phyloP scores from a whole-genome alignment of 495 filamentous ascomycete species.

The Rhypophila decipiens region DNA sequence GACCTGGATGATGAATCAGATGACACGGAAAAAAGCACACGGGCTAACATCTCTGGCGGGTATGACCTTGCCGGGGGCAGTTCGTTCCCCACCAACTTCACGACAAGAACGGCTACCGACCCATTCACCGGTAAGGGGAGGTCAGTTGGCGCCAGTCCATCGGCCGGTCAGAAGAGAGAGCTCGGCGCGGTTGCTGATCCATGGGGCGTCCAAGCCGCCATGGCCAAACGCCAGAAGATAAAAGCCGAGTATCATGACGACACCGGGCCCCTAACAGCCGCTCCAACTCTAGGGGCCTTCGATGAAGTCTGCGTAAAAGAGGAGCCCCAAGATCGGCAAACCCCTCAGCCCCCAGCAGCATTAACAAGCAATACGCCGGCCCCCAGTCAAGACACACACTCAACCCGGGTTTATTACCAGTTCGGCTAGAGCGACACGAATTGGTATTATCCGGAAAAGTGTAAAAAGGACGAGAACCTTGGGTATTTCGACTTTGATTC shows the following conservation, averaged over 20 bases:
- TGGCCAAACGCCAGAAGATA: conserved; percentile 7
- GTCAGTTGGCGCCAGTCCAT: too few relatives aligned
- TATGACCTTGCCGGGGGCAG: not conserved
- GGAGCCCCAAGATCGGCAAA: not conserved
- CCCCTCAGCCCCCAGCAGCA: too few relatives aligned
- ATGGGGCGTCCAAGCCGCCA: conserved; percentile 6
- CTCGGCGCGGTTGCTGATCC: conserved; percentile 1
- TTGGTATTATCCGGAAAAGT: not conserved
- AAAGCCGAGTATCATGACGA: not conserved
- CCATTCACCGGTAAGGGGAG: too few relatives aligned
- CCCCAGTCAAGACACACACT: too few relatives aligned
- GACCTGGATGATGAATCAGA: not conserved
- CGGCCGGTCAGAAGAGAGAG: conserved; percentile 5
- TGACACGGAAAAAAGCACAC: not conserved
- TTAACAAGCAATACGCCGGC: too few relatives aligned
- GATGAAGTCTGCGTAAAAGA: too few relatives aligned
- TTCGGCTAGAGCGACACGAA: conserved; percentile 4
- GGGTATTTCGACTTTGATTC: conserved; percentile 16
- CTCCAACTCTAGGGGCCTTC: too few relatives aligned
- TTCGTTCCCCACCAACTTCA: not conserved
- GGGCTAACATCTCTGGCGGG: too few relatives aligned
- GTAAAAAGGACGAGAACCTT: conserved; percentile 5
- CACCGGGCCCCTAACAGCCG: not conserved
- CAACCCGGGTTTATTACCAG: conserved; percentile 13
- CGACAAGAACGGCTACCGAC: not conserved